Evolutionary conservation across 208 protist species (phyloP), one percentile per base, ranked within the genome.

Genomic region (Angomonas deanei): DNA sequence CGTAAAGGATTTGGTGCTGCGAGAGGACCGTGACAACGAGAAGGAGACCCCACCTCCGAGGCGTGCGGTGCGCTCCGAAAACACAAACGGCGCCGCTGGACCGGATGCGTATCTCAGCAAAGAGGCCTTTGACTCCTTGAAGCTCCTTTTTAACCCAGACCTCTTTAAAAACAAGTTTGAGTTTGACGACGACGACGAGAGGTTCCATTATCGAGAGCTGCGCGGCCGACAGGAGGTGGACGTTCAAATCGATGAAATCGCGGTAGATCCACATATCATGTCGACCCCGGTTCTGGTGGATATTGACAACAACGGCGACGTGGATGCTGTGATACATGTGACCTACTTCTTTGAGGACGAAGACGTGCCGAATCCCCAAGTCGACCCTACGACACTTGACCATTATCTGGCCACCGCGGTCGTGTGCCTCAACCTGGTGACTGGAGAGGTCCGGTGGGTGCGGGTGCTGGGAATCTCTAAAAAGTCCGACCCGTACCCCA

Each of bases 341-440:
- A 96, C 88, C 31, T 98, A 96, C 65, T 97, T 84, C 56, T 96
- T 90, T 62, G 85, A 97, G 62, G 68, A 27, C 66, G 84, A 68
- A 69, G 72, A 53, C 28, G 19, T 36, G 4, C 65, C 91, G 1
- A 64, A 72, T 24, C 0, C 11, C 3, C 85, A 81, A 53, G 68
- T 91, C 8, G 38, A 84, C 23, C 48, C 78, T 10, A 24, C n/a
- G 4, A 15, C 27, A 15, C 3, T 56, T 11, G 47, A 70, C 31
- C 84, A 96, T 39, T 97, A 97, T 71, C 80, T 92, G 3, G 88
- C 91, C n/a, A 86, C 90, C 39, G 93, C 82, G 0, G 61, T 98
- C 17, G 74, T 95, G 34, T 83, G 83, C 36, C 54, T 97, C n/a
- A 78, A 96, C 56, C 66, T 97, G 1, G 69, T 84, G 17, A 92